Base-by-base conservation (phyloP, 805 yeast species). In the Suhomyces sp. region DNA sequence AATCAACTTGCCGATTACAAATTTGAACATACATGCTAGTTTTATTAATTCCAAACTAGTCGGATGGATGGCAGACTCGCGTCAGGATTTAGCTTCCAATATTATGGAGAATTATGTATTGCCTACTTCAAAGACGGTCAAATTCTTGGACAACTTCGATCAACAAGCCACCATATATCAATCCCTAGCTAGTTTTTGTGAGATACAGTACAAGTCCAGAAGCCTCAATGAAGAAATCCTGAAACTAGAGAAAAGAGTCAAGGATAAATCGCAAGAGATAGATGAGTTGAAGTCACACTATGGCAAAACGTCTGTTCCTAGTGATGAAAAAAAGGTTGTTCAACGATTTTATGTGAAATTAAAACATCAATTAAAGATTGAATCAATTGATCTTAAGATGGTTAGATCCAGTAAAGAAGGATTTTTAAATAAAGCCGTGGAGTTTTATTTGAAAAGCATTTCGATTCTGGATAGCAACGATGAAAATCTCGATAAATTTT, bases 171-270 rank as follows among this genome's bases (percentile, higher is more conserved):
- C 71, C 33, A 77, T 84, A 5, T 86, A 66, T 60, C 85, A 81
- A 54, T 72, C 76, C 2, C 77, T 87, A 58, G 97, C 92, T 0
- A 72, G 76, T 27, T 91, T 91, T 61, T 87, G 97, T 63, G 87
- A 86, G 58, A 67, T 72, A 6, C 92, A 88, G 59, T 67, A 79
- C 25, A 77, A 79, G 54, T 75, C 79, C 4, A 62, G 75, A 4
- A 67, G 69, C 2, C 62, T 77, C 17, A 73, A 69, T 41, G 79
- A 76, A 3, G 79, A 79, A 13, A 72, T 86, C 1, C 56, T 60
- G 10, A 76, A 72, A 29, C 59, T 73, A 5, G 71, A 73, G 19
- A 67, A 61, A 17, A 65, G 82, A 35, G 71, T 78, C n/a, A 54
- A 59, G 1, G 68, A 65, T 8, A 82, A 79, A 52, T 66, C 66